These are phyloP conservation scores for Eimeria necatrix DNA, from an alignment of 169 alveolate species.

Conservation along the genomic window DNA sequence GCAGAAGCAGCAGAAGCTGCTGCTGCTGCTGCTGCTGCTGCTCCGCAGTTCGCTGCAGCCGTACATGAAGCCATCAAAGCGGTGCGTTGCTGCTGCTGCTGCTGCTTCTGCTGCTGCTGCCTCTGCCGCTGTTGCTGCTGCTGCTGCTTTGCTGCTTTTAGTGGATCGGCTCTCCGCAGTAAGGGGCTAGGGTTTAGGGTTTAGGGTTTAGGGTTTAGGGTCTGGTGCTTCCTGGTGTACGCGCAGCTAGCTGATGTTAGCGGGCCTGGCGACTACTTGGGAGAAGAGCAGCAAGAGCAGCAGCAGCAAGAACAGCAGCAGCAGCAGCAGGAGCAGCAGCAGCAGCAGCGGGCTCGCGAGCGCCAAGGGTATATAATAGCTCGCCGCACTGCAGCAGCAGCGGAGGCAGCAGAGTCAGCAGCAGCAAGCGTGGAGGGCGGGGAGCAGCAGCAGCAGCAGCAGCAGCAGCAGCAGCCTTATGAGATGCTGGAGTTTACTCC, in stretches of 20 bases:
- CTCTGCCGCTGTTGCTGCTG: too few species aligned
- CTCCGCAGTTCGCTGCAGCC: background rate
- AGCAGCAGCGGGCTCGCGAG: conserved; percentile 2
- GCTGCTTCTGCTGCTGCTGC: conserved; percentile 36
- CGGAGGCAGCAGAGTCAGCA: background rate
- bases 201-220: conserved; percentile 14
- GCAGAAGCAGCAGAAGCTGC: background rate
- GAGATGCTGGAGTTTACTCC: conserved; percentile 74
- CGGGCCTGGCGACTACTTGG: conserved; percentile 25
- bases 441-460: background rate
- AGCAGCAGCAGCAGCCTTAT: background rate
- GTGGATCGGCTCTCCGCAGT: too few species aligned
- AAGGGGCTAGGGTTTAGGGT: background rate
- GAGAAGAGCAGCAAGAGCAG: background rate
- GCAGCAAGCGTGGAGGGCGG: background rate
- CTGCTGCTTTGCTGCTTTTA: too few species aligned
- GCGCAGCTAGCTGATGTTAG: conserved; percentile 51
- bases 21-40: conserved; percentile 32
- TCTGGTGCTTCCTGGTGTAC: background rate
- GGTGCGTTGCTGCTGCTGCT: background rate
- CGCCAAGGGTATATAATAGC: conserved; percentile 34
- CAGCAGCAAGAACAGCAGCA: conserved; percentile 1
- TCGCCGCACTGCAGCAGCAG: background rate
- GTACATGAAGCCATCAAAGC: background rate
- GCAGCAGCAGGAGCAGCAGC: background rate